A percentile compares a stretch with the other conserved stretches of the same genome.
Evolutionary conservation across 2,329 filamentous ascomycete genomes (phyloP).

Genomic region (Dactylonectria macrodidyma): DNA sequence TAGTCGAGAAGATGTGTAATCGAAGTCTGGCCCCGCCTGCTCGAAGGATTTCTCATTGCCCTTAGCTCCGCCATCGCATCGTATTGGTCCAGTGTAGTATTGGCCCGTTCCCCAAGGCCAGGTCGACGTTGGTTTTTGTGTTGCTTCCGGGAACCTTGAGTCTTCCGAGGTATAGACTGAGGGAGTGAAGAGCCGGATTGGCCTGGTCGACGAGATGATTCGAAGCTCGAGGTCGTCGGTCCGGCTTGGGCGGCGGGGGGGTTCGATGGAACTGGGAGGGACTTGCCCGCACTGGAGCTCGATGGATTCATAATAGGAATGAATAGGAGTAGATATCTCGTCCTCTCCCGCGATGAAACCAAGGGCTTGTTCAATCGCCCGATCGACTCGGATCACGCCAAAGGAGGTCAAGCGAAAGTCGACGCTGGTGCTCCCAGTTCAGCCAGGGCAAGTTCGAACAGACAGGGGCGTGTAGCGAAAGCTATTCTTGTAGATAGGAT

Average conservation of each 20-base stretch:
- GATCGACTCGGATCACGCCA: slow-evolving; percentile 17
- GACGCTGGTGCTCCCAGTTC: not conserved
- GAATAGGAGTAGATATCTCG: not conserved
- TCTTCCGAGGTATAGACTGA: slow-evolving; percentile 75
- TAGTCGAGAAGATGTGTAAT: slow-evolving; percentile 98
- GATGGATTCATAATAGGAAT: slow-evolving; percentile 53
- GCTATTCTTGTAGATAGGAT: slow-evolving; percentile 10
- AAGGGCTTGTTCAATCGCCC: slow-evolving; percentile 28
- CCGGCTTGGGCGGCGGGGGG: slow-evolving; percentile 58
- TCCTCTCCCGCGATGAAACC: slow-evolving; percentile 18
- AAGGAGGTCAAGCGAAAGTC: slow-evolving; percentile 3
- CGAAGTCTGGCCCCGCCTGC: slow-evolving; percentile 91
- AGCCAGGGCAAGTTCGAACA: not conserved
- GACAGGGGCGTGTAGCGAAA: not conserved
- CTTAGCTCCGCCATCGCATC: slow-evolving; percentile 88
- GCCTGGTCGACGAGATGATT: slow-evolving; percentile 64
- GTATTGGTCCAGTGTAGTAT: slow-evolving; percentile 75
- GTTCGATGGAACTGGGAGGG: slow-evolving; percentile 61
- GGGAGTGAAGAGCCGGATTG: slow-evolving; percentile 52
- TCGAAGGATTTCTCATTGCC: slow-evolving; percentile 70
- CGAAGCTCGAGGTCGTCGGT: slow-evolving; percentile 63
- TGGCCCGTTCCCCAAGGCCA: slow-evolving; percentile 57
- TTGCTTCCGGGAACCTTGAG: slow-evolving; percentile 83
- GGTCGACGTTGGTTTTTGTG: slow-evolving; percentile 87
- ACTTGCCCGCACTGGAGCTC: slow-evolving; percentile 62